A percentile compares a stretch with the other conserved stretches of the same genome.
Evolutionary conservation across 2,329 filamentous ascomycete species (phyloP).

Genomic region (Periconia digitata): DNA sequence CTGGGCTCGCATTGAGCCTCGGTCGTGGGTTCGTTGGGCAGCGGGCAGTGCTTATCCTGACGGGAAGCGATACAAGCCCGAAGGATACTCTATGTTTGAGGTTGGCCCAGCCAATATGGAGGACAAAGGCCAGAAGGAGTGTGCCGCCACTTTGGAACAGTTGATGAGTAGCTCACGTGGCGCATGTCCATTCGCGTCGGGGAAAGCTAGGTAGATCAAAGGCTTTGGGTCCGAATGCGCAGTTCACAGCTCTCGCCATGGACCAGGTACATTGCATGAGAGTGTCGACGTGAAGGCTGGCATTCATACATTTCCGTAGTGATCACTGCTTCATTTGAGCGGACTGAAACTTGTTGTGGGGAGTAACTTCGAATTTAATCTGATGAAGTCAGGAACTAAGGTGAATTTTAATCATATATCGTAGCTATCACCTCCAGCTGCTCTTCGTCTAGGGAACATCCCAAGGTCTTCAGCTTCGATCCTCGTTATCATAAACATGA

Average conservation of each 20-base stretch:
- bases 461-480: background rate
- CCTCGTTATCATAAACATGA: background rate
- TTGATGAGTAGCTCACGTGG: slow-evolving; percentile 27
- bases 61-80: slow-evolving; percentile 55
- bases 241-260: too few relatives aligned
- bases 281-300: too few relatives aligned
- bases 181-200: slow-evolving; percentile 33
- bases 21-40: slow-evolving; percentile 46
- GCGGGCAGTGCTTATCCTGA: slow-evolving; percentile 66
- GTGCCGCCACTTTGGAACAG: slow-evolving; percentile 23
- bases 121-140: slow-evolving; percentile 46
- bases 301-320: too few relatives aligned
- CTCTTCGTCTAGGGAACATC: slow-evolving; percentile 4
- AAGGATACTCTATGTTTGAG: slow-evolving; percentile 60
- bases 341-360: background rate
- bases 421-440: slow-evolving; percentile 15
- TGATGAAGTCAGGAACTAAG: background rate
- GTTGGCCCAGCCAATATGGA: slow-evolving; percentile 62
- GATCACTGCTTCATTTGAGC: too few relatives aligned
- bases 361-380: too few relatives aligned
- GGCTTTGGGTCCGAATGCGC: background rate
- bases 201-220: background rate
- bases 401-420: slow-evolving; percentile 16
- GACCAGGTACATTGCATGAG: too few relatives aligned
- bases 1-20: slow-evolving; percentile 15